These are phyloP conservation scores for Lachancea quebecensis DNA, from an alignment of 805 yeast genomes.

Conservation along the genomic window DNA sequence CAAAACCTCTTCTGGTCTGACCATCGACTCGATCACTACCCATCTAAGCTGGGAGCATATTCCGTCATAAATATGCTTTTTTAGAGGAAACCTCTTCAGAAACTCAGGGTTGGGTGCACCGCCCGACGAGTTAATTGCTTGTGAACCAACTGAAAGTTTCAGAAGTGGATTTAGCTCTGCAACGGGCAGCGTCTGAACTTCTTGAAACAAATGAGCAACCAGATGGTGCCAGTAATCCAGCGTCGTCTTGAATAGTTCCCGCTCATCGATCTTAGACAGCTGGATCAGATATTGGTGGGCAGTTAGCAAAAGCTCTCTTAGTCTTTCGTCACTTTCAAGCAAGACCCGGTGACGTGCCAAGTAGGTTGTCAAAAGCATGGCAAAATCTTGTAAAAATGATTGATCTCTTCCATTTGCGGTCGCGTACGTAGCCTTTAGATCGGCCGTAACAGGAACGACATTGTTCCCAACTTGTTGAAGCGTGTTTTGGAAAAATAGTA, in stretches of 20 bases:
- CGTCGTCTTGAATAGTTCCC: slow-evolving; percentile 92
- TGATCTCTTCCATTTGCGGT: slow-evolving; percentile 78
- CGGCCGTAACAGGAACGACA: slow-evolving; percentile 67
- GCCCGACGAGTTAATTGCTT: slow-evolving; percentile 39
- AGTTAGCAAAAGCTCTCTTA: slow-evolving; percentile 53
- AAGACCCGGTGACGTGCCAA: slow-evolving; percentile 63
- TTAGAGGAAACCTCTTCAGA: slow-evolving; percentile 69
- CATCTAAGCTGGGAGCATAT: slow-evolving; percentile 76
- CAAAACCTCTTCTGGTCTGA: slow-evolving; percentile 94
- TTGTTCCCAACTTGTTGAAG: slow-evolving; percentile 57
- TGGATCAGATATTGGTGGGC: slow-evolving; percentile 78
- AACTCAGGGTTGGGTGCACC: slow-evolving; percentile 85
- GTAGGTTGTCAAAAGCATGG: slow-evolving; percentile 85
- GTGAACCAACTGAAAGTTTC: slow-evolving; percentile 49
- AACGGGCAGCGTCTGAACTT: slow-evolving; percentile 73
- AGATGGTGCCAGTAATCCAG: slow-evolving; percentile 90
- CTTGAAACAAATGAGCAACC: slow-evolving; percentile 76
- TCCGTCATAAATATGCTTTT: slow-evolving; percentile 77
- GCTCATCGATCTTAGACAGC: slow-evolving; percentile 84
- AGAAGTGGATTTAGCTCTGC: slow-evolving; percentile 67
- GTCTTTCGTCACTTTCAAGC: slow-evolving; percentile 49
- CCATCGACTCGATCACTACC: slow-evolving; percentile 97
- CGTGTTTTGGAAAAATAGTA: slow-evolving; percentile 61
- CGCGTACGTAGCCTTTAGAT: slow-evolving; percentile 64
- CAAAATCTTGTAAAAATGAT: slow-evolving; percentile 89